Base-by-base conservation (phyloP, 345 rosid genomes). In the Dipteronia dyeriana region DNA sequence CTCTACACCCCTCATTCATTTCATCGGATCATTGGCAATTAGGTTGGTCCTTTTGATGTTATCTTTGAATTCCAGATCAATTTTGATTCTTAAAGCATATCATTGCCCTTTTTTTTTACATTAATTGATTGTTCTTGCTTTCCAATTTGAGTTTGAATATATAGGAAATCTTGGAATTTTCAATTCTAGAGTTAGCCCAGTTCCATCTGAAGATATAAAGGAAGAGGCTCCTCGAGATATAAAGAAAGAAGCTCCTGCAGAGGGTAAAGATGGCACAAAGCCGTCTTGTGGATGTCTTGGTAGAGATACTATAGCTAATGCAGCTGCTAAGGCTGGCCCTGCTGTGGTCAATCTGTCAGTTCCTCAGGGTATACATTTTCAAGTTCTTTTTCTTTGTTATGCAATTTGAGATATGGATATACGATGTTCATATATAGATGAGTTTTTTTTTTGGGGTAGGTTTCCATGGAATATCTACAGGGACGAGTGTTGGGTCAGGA, bases 321-420 rank as follows among this genome's bases (percentile, higher is more conserved):
- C 98, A 1, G 99, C 98, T 74, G 98, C 97, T 13, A 89, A 75
- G 73, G 85, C 91, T 64, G 94, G 89, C 76, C 92, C 94, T 31
- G 97, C 98, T 7, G 97, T 95, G 85, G 98, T 93, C 70, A 90
- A 95, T 83, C 64, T 93, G 13, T 89, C 98, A n/a, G 85, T 86
- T 84, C 90, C 93, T 3, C 89, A 71, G 67, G 92, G 99, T 95
- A 85, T 74, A 9, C 78, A 19, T 71, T 77, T 54, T 43, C 1
- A 31, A 17, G 13, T 61, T 20, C 16, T 77, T 79, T 70, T 39
- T 57, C 45, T 10, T 22, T 13, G 31, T 26, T 20, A 47, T 19
- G 2, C 63, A 49, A 16, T 31, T 70, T 34, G 11, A 1, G 19
- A 20, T 25, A 76, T n/a, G 70, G n/a, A 1, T 14, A 20, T 25